Conservation (phyloP, 2,329 filamentous ascomycete genomes). For the Alternaria gansuensis region DNA sequence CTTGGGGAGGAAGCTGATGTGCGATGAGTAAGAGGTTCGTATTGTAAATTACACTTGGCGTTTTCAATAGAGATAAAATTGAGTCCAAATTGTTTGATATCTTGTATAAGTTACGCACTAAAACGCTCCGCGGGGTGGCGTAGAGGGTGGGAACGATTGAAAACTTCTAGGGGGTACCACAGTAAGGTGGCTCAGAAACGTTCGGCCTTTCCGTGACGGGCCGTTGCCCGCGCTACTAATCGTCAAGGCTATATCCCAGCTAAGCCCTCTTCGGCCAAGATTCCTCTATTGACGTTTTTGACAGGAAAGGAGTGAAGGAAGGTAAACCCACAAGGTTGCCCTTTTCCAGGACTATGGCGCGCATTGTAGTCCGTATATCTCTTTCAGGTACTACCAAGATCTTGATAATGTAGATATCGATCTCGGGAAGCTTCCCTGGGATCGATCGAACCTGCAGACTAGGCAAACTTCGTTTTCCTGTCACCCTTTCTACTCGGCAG, state of each 20-base stretch:
- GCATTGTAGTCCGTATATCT: neutral
- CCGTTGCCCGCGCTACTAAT: constrained; percentile 4
- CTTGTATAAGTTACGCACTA: no score
- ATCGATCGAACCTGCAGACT: neutral
- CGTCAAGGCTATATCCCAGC: neutral
- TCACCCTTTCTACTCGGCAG: neutral
- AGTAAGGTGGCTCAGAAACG: neutral
- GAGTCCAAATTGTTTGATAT: no score
- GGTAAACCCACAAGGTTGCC: neutral
- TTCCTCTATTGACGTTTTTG: constrained; percentile 1
- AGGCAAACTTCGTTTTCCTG: neutral
- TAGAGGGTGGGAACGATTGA: no score
- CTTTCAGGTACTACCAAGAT: neutral
- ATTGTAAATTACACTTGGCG: no score
- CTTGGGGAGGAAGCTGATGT: no score
- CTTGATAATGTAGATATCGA: neutral
- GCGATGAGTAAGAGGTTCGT: no score
- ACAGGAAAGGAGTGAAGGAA: constrained; percentile 5
- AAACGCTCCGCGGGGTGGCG: no score
- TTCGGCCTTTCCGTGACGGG: constrained; percentile 7
- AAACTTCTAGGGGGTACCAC: no score
- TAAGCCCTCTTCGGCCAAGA: neutral
- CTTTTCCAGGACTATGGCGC: neutral
- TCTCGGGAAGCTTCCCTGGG: neutral
- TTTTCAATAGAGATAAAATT: no score